Percentiles rank a stretch among this genome's conserved stretches.
These are phyloP conservation scores for Bipolaris bicolor DNA, from an alignment of 2,329 filamentous ascomycete species.

Conservation along the genomic window DNA sequence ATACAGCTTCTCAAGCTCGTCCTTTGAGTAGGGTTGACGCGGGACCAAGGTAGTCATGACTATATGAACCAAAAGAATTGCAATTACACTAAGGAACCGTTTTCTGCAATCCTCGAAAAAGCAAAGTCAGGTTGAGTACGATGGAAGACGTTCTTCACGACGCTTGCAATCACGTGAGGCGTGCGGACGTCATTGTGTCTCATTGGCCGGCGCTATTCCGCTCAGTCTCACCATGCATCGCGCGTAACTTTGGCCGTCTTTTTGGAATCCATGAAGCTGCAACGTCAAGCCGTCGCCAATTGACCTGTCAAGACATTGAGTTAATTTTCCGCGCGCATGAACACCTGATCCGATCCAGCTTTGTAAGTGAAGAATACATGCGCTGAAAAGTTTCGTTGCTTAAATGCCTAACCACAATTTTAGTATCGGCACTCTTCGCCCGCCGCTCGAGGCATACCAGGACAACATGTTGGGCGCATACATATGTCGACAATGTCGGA, in stretches of 20 bases:
- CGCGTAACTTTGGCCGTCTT: slow-evolving; percentile 4
- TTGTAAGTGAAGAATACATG: background rate
- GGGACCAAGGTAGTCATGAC: slow-evolving; percentile 80
- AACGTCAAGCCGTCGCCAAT: background rate
- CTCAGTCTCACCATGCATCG: slow-evolving; percentile 4
- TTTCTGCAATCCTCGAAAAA: background rate
- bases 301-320: background rate
- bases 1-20: slow-evolving; percentile 83
- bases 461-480: slow-evolving; percentile 41
- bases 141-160: slow-evolving; percentile 1
- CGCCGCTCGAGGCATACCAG: slow-evolving; percentile 5
- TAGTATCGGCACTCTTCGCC: slow-evolving; percentile 5
- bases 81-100: background rate
- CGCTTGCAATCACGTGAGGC: slow-evolving; percentile 29
- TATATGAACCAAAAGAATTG: background rate
- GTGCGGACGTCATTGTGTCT: slow-evolving; percentile 19
- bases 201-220: slow-evolving; percentile 18
- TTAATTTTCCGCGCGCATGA: background rate
- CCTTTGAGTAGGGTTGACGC: slow-evolving; percentile 75
- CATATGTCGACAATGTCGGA: slow-evolving; percentile 43
- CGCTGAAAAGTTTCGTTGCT: slow-evolving; percentile 3
- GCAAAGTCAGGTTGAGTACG: background rate
- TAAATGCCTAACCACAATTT: slow-evolving; percentile 3
- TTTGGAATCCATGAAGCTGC: background rate
- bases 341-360: background rate